A percentile compares a stretch with the other conserved stretches of the same genome.
Conservation (phyloP, 2,329 filamentous ascomycete genomes). For the Aspergillus transmontanensis region DNA sequence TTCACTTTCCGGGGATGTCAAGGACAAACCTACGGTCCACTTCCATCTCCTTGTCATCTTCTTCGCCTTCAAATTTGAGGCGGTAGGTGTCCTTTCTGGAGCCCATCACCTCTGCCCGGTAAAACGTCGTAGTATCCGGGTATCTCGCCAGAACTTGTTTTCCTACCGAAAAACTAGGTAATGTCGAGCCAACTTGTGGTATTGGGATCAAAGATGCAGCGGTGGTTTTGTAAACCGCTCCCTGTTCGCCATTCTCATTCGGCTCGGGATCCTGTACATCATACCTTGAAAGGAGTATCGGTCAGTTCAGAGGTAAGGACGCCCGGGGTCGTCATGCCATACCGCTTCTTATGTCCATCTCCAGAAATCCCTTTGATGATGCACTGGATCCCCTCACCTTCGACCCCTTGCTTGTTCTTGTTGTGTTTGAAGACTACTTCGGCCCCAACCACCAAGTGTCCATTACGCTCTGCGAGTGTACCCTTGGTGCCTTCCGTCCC, state of each 20-base stretch:
- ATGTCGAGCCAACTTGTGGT: slow-evolving; percentile 60
- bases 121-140: slow-evolving; percentile 82
- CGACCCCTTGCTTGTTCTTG: slow-evolving; percentile 53
- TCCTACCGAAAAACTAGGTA: slow-evolving; percentile 65
- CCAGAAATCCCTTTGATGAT: slow-evolving; percentile 75
- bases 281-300: slow-evolving; percentile 54
- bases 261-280: slow-evolving; percentile 80
- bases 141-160: slow-evolving; percentile 78
- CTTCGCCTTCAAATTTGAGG: slow-evolving; percentile 78
- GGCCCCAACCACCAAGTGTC: slow-evolving; percentile 48
- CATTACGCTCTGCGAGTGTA: slow-evolving; percentile 47
- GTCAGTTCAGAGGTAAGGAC: slow-evolving; percentile 17
- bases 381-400: slow-evolving; percentile 68
- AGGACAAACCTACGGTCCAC: slow-evolving; percentile 77
- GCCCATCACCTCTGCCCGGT: slow-evolving; percentile 78
- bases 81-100: slow-evolving; percentile 56
- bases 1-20: slow-evolving; percentile 62
- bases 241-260: slow-evolving; percentile 67
- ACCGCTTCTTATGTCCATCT: slow-evolving; percentile 70
- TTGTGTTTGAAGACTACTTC: slow-evolving; percentile 56
- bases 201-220: slow-evolving; percentile 79
- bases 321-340: slow-evolving; percentile 20
- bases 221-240: slow-evolving; percentile 65
- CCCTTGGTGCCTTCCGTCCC: slow-evolving; percentile 46
- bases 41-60: slow-evolving; percentile 71